Evolutionary conservation across 306 rosid genomes (phyloP), one percentile per base, ranked within the genome.

Genomic region (Begonia peltatifolia): DNA sequence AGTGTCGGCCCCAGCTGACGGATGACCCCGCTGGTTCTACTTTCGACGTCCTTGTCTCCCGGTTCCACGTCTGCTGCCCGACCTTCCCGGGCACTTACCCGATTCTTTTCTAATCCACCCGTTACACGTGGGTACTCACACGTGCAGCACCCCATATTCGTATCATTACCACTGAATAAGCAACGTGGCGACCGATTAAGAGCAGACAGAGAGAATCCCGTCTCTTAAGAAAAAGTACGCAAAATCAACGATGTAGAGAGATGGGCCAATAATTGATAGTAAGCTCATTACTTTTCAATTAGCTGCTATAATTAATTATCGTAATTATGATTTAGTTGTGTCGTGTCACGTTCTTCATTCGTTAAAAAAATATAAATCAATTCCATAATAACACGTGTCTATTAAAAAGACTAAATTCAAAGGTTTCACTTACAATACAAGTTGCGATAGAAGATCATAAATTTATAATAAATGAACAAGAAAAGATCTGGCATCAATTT

Each of bases 11-110:
- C 18, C 18, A 17, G 1, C 18, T 17, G 18, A 17, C 18, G 18
- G 1, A 17, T 17, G 18, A 17, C 92, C 65, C 15, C 57, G 78
- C 76, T 84, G 82, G 90, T 72, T 15, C 57, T 18, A 44, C 53
- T 46, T 22, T 47, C 62, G 3, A 56, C 47, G 75, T 81, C 84
- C 59, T 61, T 78, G 78, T 76, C 83, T 23, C 9, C 1, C 52
- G 75, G 79, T 12, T 69, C 82, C 74, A 43, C 68, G 9, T 6
- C 53, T 9, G 11, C 73, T 74, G 64, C 70, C 80, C 83, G 65
- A 14, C 14, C n/a, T 15, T 61, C 16, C 3, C 71, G 83, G 77
- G 69, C 80, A 67, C 58, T 60, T 18, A 25, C 38, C 49, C 43
- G 9, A 12, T 6, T 11, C 5, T 12, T 6, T 9, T 2, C 7